These are phyloP conservation scores for Penicillium sp. DNA, from an alignment of 2,329 filamentous ascomycete species.

Conservation along the genomic window DNA sequence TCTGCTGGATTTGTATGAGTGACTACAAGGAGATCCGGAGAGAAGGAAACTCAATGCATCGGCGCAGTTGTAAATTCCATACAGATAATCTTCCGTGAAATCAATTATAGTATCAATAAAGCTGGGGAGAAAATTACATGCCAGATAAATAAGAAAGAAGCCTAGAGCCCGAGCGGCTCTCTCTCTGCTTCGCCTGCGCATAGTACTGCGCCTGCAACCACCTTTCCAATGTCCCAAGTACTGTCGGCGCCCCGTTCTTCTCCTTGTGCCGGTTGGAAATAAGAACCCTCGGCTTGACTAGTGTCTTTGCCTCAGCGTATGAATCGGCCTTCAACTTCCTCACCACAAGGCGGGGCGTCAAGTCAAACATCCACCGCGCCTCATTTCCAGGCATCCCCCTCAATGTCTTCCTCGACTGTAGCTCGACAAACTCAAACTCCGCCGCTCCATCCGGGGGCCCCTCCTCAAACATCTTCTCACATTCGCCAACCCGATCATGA, in stretches of 20 bases:
- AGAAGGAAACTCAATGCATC: constrained; percentile 17
- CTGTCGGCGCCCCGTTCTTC: not conserved
- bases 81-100: constrained; percentile 16
- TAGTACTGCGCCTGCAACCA: not conserved
- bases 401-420: not conserved
- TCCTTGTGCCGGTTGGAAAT: not conserved
- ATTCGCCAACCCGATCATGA: constrained; percentile 1
- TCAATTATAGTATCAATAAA: not conserved
- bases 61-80: constrained; percentile 16
- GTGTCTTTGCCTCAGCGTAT: constrained; percentile 2
- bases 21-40: constrained; percentile 16
- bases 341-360: constrained; percentile 9
- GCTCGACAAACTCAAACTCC: constrained; percentile 8
- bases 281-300: constrained; percentile 7
- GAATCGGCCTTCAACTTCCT: constrained; percentile 13
- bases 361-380: constrained; percentile 11
- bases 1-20: constrained; percentile 16
- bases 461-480: not conserved
- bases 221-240: not conserved
- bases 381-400: not conserved
- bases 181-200: not conserved
- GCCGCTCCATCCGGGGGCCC: not conserved
- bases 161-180: not conserved
- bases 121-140: not conserved
- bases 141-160: not conserved